These are phyloP conservation scores for Clohesyomyces aquaticus DNA, from an alignment of 495 filamentous ascomycete species.

Conservation along the genomic window DNA sequence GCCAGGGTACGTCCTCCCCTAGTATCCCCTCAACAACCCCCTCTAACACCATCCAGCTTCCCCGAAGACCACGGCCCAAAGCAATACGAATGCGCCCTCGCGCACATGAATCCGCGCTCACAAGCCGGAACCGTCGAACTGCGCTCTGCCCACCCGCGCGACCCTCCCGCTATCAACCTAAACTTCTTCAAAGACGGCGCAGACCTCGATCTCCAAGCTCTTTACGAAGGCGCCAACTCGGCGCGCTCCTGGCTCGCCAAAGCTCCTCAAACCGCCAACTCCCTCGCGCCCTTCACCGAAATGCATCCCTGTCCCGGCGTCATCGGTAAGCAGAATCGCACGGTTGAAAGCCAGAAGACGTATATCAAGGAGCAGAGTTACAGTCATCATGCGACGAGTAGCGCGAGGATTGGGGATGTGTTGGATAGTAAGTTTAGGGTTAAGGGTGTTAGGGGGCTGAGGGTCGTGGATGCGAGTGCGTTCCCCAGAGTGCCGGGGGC, in stretches of 20 bases:
- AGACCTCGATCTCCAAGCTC: constrained; percentile 25
- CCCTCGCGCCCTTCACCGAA: constrained; percentile 30
- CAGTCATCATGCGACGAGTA: constrained; percentile 31
- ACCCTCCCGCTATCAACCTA: constrained; percentile 30
- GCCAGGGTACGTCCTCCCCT: too few species aligned
- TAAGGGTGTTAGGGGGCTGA: constrained; percentile 33
- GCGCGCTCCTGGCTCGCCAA: constrained; percentile 33
- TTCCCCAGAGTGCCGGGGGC: constrained; percentile 38
- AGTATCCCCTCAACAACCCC: too few species aligned
- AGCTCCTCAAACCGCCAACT: constrained; percentile 4
- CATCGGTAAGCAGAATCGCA: constrained; percentile 35
- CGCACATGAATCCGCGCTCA: constrained; percentile 36
- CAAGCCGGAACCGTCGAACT: constrained; percentile 32
- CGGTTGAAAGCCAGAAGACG: constrained; percentile 31
- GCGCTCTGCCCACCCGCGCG: constrained; percentile 30
- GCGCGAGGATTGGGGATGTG: constrained; percentile 32
- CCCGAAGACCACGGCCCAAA: constrained; percentile 22
- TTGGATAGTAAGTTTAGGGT: constrained; percentile 38
- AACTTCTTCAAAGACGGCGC: constrained; percentile 35
- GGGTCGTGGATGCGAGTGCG: constrained; percentile 40
- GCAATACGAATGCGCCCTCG: constrained; percentile 36
- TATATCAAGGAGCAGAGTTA: constrained; percentile 38
- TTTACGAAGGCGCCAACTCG: constrained; percentile 32
- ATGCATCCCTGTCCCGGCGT: constrained; percentile 31
- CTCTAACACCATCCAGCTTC: constrained; percentile 23